These are phyloP conservation scores for Quercus robur DNA, from an alignment of 306 rosid genomes.

Conservation along the genomic window DNA sequence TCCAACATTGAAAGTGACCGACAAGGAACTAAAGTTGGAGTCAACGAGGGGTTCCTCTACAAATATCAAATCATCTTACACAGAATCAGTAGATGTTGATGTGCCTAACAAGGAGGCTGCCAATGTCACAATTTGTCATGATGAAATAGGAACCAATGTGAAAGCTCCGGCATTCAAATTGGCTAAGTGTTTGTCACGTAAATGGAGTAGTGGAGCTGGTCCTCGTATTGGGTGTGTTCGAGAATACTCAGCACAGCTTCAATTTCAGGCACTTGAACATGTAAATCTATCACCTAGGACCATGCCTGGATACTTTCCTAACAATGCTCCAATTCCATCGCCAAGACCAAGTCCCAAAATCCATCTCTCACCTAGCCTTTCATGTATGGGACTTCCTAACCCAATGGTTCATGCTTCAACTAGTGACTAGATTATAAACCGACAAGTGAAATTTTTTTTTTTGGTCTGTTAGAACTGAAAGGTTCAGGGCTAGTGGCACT, in stretches of 20 bases:
- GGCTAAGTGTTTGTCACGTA: slow-evolving; percentile 34
- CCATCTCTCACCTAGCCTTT: slow-evolving; percentile 65
- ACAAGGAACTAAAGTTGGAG: slow-evolving; percentile 1
- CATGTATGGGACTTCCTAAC: slow-evolving; percentile 51
- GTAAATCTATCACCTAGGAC: slow-evolving; percentile 62
- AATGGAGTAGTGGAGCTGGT: slow-evolving; percentile 63
- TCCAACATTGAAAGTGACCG: slow-evolving; percentile 31
- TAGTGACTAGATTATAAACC: not conserved
- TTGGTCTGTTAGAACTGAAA: not conserved
- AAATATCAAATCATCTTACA: not conserved
- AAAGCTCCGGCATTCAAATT: slow-evolving; percentile 20
- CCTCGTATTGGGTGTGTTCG: slow-evolving; percentile 62
- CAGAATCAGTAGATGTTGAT: not conserved
- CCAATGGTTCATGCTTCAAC: slow-evolving; percentile 33
- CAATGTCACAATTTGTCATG: slow-evolving; percentile 1
- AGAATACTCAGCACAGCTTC: slow-evolving; percentile 68
- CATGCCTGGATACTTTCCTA: slow-evolving; percentile 21
- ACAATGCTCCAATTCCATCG: slow-evolving; percentile 57
- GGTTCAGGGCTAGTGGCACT: not conserved
- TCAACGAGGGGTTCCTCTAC: not conserved
- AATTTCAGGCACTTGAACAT: slow-evolving; percentile 66
- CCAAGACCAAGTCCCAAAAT: slow-evolving; percentile 72
- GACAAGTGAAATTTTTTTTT: not conserved
- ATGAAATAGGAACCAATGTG: slow-evolving; percentile 7
- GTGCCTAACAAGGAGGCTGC: slow-evolving; percentile 12